Evolutionary conservation across 75 land plant species (phyloP), one percentile per base, ranked within the genome.

Genomic region (Sequoia sempervirens): DNA sequence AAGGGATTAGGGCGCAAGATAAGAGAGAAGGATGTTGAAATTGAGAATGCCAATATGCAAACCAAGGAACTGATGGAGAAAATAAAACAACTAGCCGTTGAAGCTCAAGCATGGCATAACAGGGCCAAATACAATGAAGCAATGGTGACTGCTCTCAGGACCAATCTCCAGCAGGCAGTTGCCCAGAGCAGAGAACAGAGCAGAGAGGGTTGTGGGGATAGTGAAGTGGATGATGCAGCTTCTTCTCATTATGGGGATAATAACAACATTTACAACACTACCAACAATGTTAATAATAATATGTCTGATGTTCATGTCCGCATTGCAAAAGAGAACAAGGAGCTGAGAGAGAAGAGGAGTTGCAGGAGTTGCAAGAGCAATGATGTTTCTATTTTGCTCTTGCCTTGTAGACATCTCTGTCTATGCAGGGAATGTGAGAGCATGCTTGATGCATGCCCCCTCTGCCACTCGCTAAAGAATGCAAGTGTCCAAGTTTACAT

Each of bases 381-480:
- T 83, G 93, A 93, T 82, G 95, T 92, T 2, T 90, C 87, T 43
- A 87, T 96, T 13, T 84, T 96, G 74, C 81, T 95, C 69, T 81
- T 94, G 88, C 96, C 96, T n/a, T 95, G 97, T 80, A 76, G 94
- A 68, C 97, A 95, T 81, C 88, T 95, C n/a, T 95, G 96, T 84
- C 58, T 94, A 50, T 95, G 97, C 86, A 88, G 88, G 82, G 91
- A 90, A 7, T 95, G 97, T 74, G 96, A 94, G 75, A 86, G 86
- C 23, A 86, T 87, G 54, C 80, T 93, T 1, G 76, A 82, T 34
- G 90, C 83, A 17, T 94, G 96, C 80, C 96, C 96, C 70, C 81
- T 91, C 0, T 94, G 96, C 81, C 88, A 86, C 58, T 53, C 83
- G 14, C 81, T 83, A 81, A 94, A 93, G 81, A 91, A 86, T 80